Evolutionary conservation across 768 basidiomycete genomes (phyloP), one percentile per base, ranked within the genome.

Genomic region (Royoungia palumana): DNA sequence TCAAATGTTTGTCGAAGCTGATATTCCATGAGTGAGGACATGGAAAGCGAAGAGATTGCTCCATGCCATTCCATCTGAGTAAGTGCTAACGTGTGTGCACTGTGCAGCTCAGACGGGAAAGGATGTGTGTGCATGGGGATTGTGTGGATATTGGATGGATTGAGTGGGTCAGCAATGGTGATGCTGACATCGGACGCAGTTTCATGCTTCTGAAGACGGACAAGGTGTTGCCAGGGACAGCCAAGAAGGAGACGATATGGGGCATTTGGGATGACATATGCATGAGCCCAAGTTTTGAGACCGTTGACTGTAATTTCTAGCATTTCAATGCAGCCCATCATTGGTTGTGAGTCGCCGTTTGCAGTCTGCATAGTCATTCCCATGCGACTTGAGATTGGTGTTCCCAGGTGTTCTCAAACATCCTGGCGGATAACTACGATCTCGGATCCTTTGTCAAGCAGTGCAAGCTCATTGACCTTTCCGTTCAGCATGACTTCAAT

Each of bases 401-500:
- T 47, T n/a, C 38, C 51, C 16, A 49, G 53, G 51, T 39, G 44
- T 8, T 2, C 24, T 35, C 53, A 59, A 19, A 57, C 21, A 22
- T 65, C 59, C 14, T 53, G 49, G 2, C 48, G 5, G 2, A 67
- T 47, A 4, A 67, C 44, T 17, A 67, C 59, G 13, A 65, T 64
- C 34, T 66, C 58, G 8, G 56, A 64, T 16, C 61, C 45, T 27
- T 51, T 30, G 6, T 54, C 41, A 1, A 54, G 30, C 10, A 54
- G 12, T 0, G 12, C 41, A 8, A 11, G 11, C 14, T 51, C 17
- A 0, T 22, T 7, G 5, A 24, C 20, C 1, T 8, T 19, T 0
- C 53, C 41, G 22, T 54, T 46, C 1, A 54, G 41, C 0, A 6
- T 30, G 14, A 54, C 44, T 3, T 1, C 2, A 0, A 54, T 35